These are phyloP conservation scores for Asterionellopsis glacialis DNA, from an alignment of 108 stramenopile species.

Conservation along the genomic window DNA sequence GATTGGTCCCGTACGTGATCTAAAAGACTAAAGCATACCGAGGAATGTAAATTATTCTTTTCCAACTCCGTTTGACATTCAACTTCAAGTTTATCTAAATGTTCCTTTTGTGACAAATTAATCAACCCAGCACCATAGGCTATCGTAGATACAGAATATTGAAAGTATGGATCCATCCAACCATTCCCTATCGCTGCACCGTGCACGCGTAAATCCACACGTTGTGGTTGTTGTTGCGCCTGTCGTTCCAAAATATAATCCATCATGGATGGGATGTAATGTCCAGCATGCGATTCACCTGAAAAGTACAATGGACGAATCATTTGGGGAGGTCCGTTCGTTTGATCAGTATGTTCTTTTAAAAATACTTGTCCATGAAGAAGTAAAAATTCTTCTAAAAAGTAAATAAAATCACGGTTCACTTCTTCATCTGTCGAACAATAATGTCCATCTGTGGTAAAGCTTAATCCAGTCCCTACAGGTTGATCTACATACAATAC, in stretches of 20 bases:
- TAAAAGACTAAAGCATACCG: conserved; percentile 74
- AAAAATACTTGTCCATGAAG: conserved; percentile 73
- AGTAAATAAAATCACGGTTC: conserved; percentile 86
- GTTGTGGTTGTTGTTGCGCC: not conserved
- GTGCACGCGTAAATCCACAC: conserved; percentile 39
- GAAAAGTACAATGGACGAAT: conserved; percentile 80
- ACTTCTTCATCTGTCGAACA: conserved; percentile 80
- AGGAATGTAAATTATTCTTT: conserved; percentile 33
- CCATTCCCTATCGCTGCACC: conserved; percentile 91
- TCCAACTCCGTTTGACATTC: conserved; percentile 60
- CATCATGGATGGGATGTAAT: conserved; percentile 95
- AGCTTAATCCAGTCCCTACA: conserved; percentile 81
- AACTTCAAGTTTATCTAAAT: conserved; percentile 58
- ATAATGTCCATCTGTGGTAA: conserved; percentile 71
- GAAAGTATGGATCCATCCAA: conserved; percentile 85
- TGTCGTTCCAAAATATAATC: conserved; percentile 65
- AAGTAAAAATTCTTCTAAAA: conserved; percentile 76
- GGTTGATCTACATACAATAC: conserved; percentile 89
- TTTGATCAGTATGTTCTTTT: not conserved
- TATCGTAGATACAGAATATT: conserved; percentile 87
- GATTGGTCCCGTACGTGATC: conserved; percentile 66
- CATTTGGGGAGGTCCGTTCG: conserved; percentile 11
- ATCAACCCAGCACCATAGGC: conserved; percentile 87
- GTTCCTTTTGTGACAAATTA: conserved; percentile 57
- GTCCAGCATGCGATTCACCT: conserved; percentile 95